These are phyloP conservation scores for Rhizoclosmatium globosum DNA, from an alignment of 192 early-diverging fungal species.

Conservation along the genomic window DNA sequence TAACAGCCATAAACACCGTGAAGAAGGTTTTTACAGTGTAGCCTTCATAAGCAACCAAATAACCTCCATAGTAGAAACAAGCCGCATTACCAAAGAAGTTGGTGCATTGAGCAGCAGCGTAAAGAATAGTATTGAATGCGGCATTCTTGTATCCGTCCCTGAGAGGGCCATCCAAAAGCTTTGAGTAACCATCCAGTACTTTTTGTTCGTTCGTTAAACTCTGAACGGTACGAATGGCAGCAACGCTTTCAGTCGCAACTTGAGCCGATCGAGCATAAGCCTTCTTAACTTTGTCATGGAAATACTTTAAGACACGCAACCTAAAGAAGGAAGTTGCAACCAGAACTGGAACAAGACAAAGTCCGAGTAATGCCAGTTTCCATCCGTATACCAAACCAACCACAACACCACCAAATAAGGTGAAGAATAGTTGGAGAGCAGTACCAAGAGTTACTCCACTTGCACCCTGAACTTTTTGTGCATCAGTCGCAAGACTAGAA, in stretches of 20 bases:
- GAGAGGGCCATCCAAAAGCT: constrained; percentile 74
- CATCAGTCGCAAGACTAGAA: constrained; percentile 80
- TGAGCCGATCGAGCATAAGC: constrained; percentile 73
- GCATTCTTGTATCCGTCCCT: constrained; percentile 68
- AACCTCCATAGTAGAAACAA: constrained; percentile 87
- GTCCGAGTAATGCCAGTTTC: constrained; percentile 80
- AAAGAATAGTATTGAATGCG: constrained; percentile 72
- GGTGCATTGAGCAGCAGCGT: constrained; percentile 73
- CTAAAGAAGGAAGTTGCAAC: constrained; percentile 69
- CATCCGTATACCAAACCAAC: constrained; percentile 81
- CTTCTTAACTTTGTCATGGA: constrained; percentile 63
- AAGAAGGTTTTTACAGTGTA: constrained; percentile 55
- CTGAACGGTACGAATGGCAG: constrained; percentile 84
- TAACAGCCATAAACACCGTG: constrained; percentile 54
- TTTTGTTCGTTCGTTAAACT: constrained; percentile 72
- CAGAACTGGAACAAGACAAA: constrained; percentile 74
- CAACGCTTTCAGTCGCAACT: constrained; percentile 84
- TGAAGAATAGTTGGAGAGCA: constrained; percentile 52
- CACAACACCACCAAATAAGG: constrained; percentile 53
- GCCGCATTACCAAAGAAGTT: constrained; percentile 79
- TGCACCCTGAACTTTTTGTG: constrained; percentile 59
- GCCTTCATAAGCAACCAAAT: constrained; percentile 58
- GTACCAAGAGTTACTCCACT: constrained; percentile 63
- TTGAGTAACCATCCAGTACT: constrained; percentile 74
- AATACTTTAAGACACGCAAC: constrained; percentile 64